Percentiles rank a stretch among this genome's conserved stretches.
These are phyloP conservation scores for Linnemannia schmuckeri DNA, from an alignment of 192 early-diverging fungal species.

Conservation along the genomic window DNA sequence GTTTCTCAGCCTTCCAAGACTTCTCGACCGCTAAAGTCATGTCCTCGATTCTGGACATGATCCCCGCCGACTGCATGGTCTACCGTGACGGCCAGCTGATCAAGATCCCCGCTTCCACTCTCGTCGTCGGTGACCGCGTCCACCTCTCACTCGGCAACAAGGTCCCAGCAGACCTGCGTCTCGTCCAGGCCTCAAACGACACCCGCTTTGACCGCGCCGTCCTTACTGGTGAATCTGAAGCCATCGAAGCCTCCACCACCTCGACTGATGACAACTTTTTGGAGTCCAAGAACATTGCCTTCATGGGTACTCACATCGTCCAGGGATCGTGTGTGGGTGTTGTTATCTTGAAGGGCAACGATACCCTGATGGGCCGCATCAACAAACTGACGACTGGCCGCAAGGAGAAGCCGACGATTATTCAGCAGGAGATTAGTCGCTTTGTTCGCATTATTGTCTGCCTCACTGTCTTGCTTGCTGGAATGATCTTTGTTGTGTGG, in stretches of 20 bases:
- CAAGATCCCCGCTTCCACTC: constrained; percentile 65
- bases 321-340: constrained; percentile 82
- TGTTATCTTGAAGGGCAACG: constrained; percentile 81
- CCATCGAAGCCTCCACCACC: constrained; percentile 72
- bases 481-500: constrained; percentile 65
- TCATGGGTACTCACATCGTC: constrained; percentile 80
- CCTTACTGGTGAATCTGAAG: constrained; percentile 83
- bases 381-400: constrained; percentile 67
- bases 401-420: constrained; percentile 58
- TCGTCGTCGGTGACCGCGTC: constrained; percentile 88
- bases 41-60: constrained; percentile 80
- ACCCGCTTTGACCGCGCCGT: constrained; percentile 83
- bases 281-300: constrained; percentile 88
- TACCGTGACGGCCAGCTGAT: constrained; percentile 74
- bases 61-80: constrained; percentile 76
- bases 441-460: constrained; percentile 80
- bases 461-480: constrained; percentile 60
- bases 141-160: constrained; percentile 74
- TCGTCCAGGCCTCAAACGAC: constrained; percentile 77
- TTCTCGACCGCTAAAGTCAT: constrained; percentile 77
- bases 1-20: constrained; percentile 81
- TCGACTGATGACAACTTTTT: constrained; percentile 81
- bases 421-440: constrained; percentile 73
- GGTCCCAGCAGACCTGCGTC: constrained; percentile 84
- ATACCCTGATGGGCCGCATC: constrained; percentile 84